These are phyloP conservation scores for Lepidium didymum DNA, from an alignment of 345 rosid genomes.

Conservation along the genomic window DNA sequence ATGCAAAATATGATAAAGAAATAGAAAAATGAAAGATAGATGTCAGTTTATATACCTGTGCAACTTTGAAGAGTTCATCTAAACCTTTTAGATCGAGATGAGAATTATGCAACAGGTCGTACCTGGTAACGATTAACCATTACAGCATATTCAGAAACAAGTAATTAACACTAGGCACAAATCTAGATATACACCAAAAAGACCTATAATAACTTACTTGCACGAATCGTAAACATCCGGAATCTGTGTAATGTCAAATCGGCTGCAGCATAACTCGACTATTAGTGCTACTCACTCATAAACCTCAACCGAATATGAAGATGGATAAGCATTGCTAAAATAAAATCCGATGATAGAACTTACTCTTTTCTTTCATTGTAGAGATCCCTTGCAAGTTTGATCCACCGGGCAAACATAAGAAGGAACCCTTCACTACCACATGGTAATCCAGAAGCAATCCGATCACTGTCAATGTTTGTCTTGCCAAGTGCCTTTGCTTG, in stretches of 20 bases:
- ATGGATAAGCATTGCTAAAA: not conserved
- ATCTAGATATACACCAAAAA: not conserved
- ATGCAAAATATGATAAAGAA: conserved; percentile 34
- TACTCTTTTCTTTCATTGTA: conserved; percentile 97
- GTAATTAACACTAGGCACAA: not conserved
- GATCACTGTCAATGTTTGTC: conserved; percentile 88
- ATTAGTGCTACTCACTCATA: conserved; percentile 5
- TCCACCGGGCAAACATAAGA: conserved; percentile 99
- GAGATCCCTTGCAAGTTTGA: conserved; percentile 94
- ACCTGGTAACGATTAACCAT: conserved; percentile 39
- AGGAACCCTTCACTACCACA: conserved; percentile 99
- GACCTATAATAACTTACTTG: conserved; percentile 64
- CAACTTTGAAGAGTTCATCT: conserved; percentile 88
- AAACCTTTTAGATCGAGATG: conserved; percentile 91
- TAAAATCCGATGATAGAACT: conserved; percentile 19
- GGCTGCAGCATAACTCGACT: conserved; percentile 49
- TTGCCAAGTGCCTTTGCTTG: conserved; percentile 99
- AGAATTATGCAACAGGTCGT: conserved; percentile 94
- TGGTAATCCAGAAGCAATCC: conserved; percentile 98
- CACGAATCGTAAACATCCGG: conserved; percentile 99
- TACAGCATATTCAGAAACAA: not conserved
- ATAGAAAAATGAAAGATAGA: not conserved
- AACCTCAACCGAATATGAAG: not conserved
- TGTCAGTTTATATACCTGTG: conserved; percentile 63
- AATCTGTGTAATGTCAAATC: conserved; percentile 95